Conservation (phyloP, 805 yeast species). For the Cyberlindnera misumaiensis region DNA sequence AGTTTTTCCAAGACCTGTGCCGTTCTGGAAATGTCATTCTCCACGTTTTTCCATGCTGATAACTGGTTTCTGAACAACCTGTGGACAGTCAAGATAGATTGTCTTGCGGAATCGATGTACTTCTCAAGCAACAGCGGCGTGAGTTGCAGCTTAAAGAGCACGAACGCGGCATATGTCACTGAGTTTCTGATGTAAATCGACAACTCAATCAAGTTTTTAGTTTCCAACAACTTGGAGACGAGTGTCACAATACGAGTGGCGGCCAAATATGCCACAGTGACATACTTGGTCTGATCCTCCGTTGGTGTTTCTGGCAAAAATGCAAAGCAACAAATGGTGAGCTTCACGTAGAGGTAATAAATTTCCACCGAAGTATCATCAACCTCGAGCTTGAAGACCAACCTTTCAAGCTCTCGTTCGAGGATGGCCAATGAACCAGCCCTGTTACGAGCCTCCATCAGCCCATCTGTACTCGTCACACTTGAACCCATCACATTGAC, state of each 20-base stretch:
- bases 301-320: constrained; percentile 85
- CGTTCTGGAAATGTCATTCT: constrained; percentile 84
- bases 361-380: constrained; percentile 68
- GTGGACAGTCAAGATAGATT: constrained; percentile 89
- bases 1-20: constrained; percentile 87
- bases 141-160: constrained; percentile 73
- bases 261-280: constrained; percentile 70
- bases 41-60: constrained; percentile 81
- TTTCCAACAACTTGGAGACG: constrained; percentile 62
- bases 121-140: constrained; percentile 61
- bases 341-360: constrained; percentile 67
- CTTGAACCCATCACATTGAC: constrained; percentile 83
- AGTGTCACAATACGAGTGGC: constrained; percentile 80
- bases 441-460: constrained; percentile 75
- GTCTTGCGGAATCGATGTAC: constrained; percentile 83
- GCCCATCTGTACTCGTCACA: constrained; percentile 81
- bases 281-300: constrained; percentile 80
- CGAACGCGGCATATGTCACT: constrained; percentile 72
- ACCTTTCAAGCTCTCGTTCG: constrained; percentile 69
- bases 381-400: constrained; percentile 59
- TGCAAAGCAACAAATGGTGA: constrained; percentile 83
- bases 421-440: constrained; percentile 73
- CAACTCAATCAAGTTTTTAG: constrained; percentile 66
- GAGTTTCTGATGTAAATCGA: constrained; percentile 86
- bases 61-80: constrained; percentile 79